A percentile compares a stretch with the other conserved stretches of the same genome.
phyloP scores from a whole-genome alignment of 2,329 filamentous ascomycete species.

The Hypoxylon sp. region DNA sequence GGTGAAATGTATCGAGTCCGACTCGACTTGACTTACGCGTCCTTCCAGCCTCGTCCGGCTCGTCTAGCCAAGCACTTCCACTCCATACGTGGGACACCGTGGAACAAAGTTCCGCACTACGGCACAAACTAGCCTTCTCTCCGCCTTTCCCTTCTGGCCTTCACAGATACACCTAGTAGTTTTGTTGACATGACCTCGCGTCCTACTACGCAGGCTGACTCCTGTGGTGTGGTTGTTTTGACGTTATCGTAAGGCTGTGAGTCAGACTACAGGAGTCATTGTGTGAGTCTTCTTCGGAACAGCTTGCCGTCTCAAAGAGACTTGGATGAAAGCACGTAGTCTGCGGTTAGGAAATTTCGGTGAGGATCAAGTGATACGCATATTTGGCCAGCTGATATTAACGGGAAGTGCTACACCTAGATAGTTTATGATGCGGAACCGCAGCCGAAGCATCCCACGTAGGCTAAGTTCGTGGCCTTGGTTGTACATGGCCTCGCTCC shows the following conservation, averaged over 20 bases:
- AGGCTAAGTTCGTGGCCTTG: constrained; percentile 1
- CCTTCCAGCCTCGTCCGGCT: constrained; percentile 26
- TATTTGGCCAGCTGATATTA: constrained; percentile 17
- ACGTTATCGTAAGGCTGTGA: constrained; percentile 39
- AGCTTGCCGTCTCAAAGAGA: constrained; percentile 3
- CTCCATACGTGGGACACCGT: constrained; percentile 23
- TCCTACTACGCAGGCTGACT: constrained; percentile 9
- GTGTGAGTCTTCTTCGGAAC: constrained; percentile 22
- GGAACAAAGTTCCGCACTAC: constrained; percentile 6
- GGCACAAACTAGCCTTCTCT: constrained; percentile 11
- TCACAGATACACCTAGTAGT: not conserved
- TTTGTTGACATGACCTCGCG: constrained; percentile 11
- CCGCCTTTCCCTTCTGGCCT: constrained; percentile 2
- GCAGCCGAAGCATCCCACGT: constrained; percentile 11
- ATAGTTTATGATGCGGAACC: constrained; percentile 10
- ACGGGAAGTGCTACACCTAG: constrained; percentile 7
- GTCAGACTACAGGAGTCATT: constrained; percentile 24
- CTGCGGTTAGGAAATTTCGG: not conserved
- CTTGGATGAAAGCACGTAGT: constrained; percentile 1
- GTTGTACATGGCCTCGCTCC: constrained; percentile 11
- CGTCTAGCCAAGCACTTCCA: not conserved
- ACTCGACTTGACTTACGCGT: constrained; percentile 32
- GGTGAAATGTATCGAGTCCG: constrained; percentile 27
- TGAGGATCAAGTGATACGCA: constrained; percentile 16
- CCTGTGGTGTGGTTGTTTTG: not conserved